A percentile compares a stretch with the other conserved stretches of the same genome.
Evolutionary conservation across 352 stramenopile genomes (phyloP).

Genomic region (Phytopythium cucurbitacearum): DNA sequence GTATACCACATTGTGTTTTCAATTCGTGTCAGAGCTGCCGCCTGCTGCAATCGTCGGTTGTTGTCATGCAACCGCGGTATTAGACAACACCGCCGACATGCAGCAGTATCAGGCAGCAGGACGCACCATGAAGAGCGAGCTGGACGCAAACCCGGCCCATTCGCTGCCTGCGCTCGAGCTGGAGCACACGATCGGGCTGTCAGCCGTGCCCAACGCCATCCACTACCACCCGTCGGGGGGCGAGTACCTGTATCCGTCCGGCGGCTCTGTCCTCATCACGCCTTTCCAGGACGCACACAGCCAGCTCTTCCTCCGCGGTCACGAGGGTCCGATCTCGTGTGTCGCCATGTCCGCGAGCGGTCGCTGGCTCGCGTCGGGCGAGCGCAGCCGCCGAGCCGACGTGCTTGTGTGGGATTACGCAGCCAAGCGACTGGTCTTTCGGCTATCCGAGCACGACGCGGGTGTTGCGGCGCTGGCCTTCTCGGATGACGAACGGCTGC

Average conservation of each 20-base stretch:
- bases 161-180: conserved; percentile 61
- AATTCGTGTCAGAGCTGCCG: conserved; percentile 9
- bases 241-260: conserved; percentile 86
- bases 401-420: conserved; percentile 90
- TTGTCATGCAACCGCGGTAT: too few relatives aligned
- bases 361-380: conserved; percentile 79
- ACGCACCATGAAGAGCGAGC: conserved; percentile 1
- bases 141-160: neutral
- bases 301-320: conserved; percentile 83
- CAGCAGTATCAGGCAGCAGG: neutral
- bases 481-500: conserved; percentile 87
- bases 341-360: conserved; percentile 78
- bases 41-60: neutral
- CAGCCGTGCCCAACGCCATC: conserved; percentile 71
- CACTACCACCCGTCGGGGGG: conserved; percentile 78
- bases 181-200: conserved; percentile 92
- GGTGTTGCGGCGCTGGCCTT: conserved; percentile 87
- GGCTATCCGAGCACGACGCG: conserved; percentile 89
- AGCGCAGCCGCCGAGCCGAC: conserved; percentile 76
- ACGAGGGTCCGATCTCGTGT: conserved; percentile 77
- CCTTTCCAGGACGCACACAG: conserved; percentile 72
- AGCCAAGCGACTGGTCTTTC: conserved; percentile 59
- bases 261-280: conserved; percentile 82
- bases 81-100: too few relatives aligned
- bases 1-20: too few relatives aligned